phyloP scores from a whole-genome alignment of 768 basidiomycete species.

The Dioszegia crocea region DNA sequence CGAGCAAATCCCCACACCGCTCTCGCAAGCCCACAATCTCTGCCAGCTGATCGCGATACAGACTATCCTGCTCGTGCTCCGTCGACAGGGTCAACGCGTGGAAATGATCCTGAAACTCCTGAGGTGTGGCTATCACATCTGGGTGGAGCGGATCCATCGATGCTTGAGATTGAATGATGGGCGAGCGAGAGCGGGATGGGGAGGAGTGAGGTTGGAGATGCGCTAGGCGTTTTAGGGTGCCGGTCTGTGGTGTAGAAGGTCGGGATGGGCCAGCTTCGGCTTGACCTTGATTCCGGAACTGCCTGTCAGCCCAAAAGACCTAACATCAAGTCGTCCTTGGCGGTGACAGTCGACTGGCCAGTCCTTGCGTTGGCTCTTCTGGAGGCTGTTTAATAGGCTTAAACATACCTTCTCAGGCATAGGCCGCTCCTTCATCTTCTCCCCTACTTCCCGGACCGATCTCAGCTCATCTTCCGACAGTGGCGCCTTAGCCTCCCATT shows the following conservation, averaged over 20 bases:
- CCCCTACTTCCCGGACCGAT: conserved; percentile 64
- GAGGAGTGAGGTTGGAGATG: conserved; percentile 19
- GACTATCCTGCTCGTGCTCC: conserved; percentile 87
- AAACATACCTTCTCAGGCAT: conserved; percentile 68
- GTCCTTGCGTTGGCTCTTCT: too few relatives aligned
- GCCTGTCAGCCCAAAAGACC: not conserved
- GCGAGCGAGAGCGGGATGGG: conserved; percentile 14
- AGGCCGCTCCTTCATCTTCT: conserved; percentile 59
- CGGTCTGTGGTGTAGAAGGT: conserved; percentile 23
- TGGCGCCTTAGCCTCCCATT: conserved; percentile 84
- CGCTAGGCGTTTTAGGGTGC: conserved; percentile 3
- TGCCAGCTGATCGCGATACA: conserved; percentile 79
- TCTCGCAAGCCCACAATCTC: conserved; percentile 70
- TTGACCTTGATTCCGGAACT: conserved; percentile 14
- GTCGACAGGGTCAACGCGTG: conserved; percentile 81
- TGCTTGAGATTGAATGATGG: not conserved
- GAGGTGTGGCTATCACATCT: conserved; percentile 67
- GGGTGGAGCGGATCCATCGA: conserved; percentile 27
- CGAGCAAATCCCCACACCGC: conserved; percentile 71
- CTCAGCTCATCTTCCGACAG: conserved; percentile 64
- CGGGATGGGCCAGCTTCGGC: conserved; percentile 22
- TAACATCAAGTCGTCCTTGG: too few relatives aligned
- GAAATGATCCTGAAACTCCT: conserved; percentile 98
- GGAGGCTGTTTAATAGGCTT: too few relatives aligned
- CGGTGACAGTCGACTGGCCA: too few relatives aligned